phyloP scores from a whole-genome alignment of 139 green algal species.

The Coelastrella sp. region DNA sequence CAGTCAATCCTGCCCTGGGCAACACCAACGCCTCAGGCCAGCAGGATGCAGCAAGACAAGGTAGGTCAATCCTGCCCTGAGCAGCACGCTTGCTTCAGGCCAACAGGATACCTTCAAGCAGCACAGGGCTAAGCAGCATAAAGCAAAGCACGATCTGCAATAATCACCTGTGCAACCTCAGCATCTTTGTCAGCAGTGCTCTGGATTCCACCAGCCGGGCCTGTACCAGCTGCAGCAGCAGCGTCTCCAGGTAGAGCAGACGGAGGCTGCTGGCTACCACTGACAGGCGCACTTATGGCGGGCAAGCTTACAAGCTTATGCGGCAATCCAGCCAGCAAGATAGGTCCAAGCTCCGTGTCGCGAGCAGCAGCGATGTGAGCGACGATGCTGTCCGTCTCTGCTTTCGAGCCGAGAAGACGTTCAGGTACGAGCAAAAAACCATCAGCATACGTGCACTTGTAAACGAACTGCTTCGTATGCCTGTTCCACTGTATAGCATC shows the following conservation, averaged over 20 bases:
- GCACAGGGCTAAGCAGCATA: too few species aligned
- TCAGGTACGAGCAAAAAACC: neutral
- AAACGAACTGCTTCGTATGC: neutral
- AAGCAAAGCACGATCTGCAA: too few species aligned
- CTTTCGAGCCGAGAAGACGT: neutral
- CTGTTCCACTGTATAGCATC: neutral
- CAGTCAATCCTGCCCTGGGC: neutral
- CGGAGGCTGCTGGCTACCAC: neutral
- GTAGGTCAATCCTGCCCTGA: neutral
- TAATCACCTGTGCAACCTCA: neutral
- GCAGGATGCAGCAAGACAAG: too few species aligned
- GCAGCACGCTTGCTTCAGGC: neutral
- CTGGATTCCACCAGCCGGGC: too few species aligned
- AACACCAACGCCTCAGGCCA: neutral
- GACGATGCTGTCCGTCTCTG: neutral
- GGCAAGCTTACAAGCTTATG: neutral
- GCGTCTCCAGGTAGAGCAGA: neutral
- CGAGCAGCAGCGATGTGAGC: neutral
- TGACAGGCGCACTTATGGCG: neutral
- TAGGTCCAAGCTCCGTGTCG: neutral
- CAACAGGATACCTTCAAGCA: neutral
- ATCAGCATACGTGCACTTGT: neutral
- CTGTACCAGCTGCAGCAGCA: neutral
- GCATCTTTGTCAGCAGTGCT: neutral
- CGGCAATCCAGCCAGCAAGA: neutral